Percentiles rank a stretch among this genome's conserved stretches.
Conservation (phyloP, 1,284 basidiomycete species). For the Sutorius eximius region DNA sequence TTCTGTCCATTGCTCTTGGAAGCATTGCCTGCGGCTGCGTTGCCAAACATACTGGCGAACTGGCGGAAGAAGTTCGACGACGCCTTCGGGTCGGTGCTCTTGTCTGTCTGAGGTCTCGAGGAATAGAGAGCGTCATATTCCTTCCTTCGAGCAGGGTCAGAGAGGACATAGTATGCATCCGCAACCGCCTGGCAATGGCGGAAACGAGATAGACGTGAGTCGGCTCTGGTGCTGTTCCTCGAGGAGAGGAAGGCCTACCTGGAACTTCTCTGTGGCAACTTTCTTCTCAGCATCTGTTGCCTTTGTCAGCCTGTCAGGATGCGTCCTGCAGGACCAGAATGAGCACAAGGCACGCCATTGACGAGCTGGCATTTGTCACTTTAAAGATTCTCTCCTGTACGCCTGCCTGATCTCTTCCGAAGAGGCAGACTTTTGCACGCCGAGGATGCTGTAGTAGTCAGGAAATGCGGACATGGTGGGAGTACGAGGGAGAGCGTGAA, state of each 20-base stretch:
- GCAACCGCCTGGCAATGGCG: conserved; percentile 67
- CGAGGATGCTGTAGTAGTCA: conserved; percentile 73
- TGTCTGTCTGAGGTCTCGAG: conserved; percentile 49
- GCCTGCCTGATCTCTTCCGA: conserved; percentile 76
- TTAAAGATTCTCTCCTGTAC: conserved; percentile 81
- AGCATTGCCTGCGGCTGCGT: conserved; percentile 31
- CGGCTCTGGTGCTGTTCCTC: background rate
- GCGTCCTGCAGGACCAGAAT: conserved; percentile 55
- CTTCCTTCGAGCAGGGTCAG: conserved; percentile 71
- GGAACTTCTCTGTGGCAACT: conserved; percentile 79
- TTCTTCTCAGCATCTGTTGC: conserved; percentile 72
- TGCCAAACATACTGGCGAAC: conserved; percentile 70
- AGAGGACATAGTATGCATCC: conserved; percentile 95
- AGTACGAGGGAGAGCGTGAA: conserved; percentile 7
- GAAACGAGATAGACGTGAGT: background rate
- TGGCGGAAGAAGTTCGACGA: conserved; percentile 77
- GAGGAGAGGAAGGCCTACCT: conserved; percentile 43
- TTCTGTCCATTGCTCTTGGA: conserved; percentile 35
- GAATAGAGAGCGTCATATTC: conserved; percentile 82
- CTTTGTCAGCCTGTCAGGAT: conserved; percentile 86
- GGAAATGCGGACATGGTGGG: conserved; percentile 62
- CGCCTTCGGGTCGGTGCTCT: conserved; percentile 60
- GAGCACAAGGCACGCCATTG: conserved; percentile 7
- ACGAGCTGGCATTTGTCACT: conserved; percentile 31
- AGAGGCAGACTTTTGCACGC: conserved; percentile 57